Evolutionary conservation across 176 grass and related monocot genomes (phyloP).

Genomic region (Ananas comosus): DNA sequence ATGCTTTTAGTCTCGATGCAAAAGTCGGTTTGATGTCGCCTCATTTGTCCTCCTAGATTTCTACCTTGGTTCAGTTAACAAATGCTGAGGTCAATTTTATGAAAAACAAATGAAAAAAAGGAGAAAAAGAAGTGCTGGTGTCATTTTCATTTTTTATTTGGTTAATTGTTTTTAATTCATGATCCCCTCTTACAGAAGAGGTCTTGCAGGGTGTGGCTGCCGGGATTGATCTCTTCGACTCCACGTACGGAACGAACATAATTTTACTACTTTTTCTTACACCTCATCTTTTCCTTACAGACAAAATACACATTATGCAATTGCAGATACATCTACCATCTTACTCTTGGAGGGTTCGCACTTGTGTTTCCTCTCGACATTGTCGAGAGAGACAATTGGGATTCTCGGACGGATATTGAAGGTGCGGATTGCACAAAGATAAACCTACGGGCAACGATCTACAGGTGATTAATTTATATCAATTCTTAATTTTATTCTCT

Average conservation of each 20-base stretch:
- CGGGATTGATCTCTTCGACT: conserved; percentile 90
- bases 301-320: not conserved
- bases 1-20: not conserved
- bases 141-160: not conserved
- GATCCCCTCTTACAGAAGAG: conserved; percentile 49
- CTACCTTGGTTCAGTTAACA: not conserved
- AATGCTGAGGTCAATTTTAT: not conserved
- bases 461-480: conserved; percentile 30
- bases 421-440: conserved; percentile 64
- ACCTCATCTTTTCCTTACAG: conserved; percentile 3
- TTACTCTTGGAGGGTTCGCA: conserved; percentile 88
- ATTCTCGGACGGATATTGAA: conserved; percentile 22
- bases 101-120: too few species aligned
- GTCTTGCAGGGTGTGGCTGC: conserved; percentile 85
- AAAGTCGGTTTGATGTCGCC: not conserved
- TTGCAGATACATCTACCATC: conserved; percentile 81
- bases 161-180: not conserved
- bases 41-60: not conserved
- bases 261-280: conserved; percentile 7
- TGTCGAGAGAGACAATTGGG: conserved; percentile 30
- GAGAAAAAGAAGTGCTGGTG: too few species aligned
- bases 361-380: conserved; percentile 69
- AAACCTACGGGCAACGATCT: conserved; percentile 68
- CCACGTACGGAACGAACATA: conserved; percentile 39
- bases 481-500: not conserved